Conservation (phyloP, 345 rosid species). For the Eucalyptus coolabah region DNA sequence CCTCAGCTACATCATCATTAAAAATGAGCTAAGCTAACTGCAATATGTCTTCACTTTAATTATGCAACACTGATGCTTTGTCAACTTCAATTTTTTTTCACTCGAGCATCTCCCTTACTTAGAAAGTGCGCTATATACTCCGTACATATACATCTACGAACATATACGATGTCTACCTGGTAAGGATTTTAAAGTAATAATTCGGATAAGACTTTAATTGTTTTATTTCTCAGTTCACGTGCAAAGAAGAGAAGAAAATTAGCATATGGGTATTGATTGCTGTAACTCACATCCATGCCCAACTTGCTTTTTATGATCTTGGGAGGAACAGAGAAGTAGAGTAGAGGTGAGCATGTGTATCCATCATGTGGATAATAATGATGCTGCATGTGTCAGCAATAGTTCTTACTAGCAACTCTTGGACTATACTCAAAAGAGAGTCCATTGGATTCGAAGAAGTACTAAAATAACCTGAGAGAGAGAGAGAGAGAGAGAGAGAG, state of each 20-base stretch:
- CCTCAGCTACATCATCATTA: background rate
- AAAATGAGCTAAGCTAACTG: background rate
- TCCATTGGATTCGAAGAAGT: background rate
- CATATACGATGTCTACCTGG: background rate
- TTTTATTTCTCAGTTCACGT: background rate
- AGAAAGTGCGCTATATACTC: background rate
- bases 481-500: background rate
- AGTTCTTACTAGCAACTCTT: background rate
- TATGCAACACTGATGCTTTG: background rate
- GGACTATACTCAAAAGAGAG: background rate
- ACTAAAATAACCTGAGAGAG: background rate
- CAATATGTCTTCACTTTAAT: background rate
- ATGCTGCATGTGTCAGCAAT: background rate
- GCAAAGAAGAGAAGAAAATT: background rate
- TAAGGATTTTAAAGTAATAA: background rate
- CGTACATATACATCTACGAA: background rate
- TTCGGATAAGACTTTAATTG: background rate
- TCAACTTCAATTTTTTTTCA: background rate
- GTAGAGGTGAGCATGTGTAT: background rate
- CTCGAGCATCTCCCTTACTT: background rate
- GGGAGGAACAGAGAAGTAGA: background rate
- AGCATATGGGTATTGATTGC: background rate
- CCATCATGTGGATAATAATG: background rate
- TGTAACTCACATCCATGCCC: background rate
- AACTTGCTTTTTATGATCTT: background rate